Evolutionary conservation across 73 alveolate species (phyloP).

Genomic region (Paramecium octaurelia): DNA sequence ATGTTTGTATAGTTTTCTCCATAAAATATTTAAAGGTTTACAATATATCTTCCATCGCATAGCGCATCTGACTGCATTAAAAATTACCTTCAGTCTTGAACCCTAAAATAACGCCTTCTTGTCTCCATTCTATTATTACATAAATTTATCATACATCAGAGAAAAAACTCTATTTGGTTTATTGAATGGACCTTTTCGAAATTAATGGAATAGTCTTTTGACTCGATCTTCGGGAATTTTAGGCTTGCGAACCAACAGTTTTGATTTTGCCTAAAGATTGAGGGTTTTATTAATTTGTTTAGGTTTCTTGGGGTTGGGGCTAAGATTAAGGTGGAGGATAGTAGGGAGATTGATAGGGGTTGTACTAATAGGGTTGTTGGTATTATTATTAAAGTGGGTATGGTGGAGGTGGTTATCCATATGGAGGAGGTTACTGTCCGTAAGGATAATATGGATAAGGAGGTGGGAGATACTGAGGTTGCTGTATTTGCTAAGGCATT

Average conservation of each 20-base stretch:
- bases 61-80: neutral
- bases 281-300: neutral
- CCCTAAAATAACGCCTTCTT: neutral
- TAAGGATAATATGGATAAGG: neutral
- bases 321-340: neutral
- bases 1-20: conserved; percentile 34
- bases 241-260: neutral
- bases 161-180: neutral
- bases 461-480: conserved; percentile 10
- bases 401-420: neutral
- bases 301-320: neutral
- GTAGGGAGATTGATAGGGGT: neutral
- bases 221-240: neutral
- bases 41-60: conserved; percentile 49
- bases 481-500: neutral
- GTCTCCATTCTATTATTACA: neutral
- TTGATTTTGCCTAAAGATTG: neutral
- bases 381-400: neutral
- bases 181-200: neutral
- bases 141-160: neutral
- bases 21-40: neutral
- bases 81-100: neutral
- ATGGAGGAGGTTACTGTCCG: neutral
- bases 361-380: neutral
- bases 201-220: neutral